phyloP scores from a whole-genome alignment of 2,329 filamentous ascomycete genomes.

The Calonectria pauciramosa region DNA sequence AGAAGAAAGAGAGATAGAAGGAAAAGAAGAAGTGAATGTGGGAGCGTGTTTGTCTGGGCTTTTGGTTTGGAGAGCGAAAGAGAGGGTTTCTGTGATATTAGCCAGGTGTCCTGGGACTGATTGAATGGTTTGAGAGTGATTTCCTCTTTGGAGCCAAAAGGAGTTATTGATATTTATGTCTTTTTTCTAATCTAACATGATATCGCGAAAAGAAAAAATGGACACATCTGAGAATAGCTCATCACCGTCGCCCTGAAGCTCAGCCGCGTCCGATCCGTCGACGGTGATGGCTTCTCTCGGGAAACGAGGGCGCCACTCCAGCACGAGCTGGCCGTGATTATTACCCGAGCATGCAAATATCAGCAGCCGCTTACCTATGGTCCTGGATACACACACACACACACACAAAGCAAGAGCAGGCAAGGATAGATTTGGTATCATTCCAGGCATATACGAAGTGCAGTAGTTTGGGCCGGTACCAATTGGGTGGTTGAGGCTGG shows the following conservation, averaged over 20 bases:
- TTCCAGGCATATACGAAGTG: constrained; percentile 4
- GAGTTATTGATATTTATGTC: constrained; percentile 2
- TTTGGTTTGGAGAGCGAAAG: not conserved
- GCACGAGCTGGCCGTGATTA: not conserved
- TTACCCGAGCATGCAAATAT: constrained; percentile 11
- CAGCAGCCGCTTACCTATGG: constrained; percentile 6
- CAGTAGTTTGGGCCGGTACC: not conserved
- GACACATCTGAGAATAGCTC: not conserved
- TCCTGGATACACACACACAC: not conserved
- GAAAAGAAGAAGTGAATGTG: not conserved
- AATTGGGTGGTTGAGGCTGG: not conserved
- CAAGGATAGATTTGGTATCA: not conserved
- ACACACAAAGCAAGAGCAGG: no score
- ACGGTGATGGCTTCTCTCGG: not conserved
- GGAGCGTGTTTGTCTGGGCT: not conserved
- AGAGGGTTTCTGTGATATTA: not conserved
- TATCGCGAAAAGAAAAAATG: not conserved
- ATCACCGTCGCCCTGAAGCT: not conserved
- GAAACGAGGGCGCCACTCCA: not conserved
- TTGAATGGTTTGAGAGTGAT: not conserved
- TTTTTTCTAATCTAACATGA: not conserved
- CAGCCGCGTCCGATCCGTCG: not conserved
- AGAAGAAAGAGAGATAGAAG: no score
- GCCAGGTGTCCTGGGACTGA: not conserved
- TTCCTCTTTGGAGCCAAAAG: not conserved